phyloP scores from a whole-genome alignment of 305 asterid genomes.

The Withania somnifera region DNA sequence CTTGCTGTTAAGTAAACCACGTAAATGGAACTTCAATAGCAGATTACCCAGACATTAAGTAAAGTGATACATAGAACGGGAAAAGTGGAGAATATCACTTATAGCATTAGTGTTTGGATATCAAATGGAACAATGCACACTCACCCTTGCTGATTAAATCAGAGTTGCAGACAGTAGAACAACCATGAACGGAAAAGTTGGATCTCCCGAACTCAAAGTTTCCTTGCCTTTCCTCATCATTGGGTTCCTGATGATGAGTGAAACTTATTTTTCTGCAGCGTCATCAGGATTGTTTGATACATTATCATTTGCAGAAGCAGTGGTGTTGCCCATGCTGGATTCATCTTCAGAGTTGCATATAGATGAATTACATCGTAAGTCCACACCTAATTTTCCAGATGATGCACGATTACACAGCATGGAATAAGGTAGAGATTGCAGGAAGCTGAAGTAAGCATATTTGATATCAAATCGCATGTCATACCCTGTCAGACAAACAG shows the following conservation, averaged over 20 bases:
- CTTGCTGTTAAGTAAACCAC: not conserved
- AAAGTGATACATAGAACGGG: not conserved
- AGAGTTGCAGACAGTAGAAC: not conserved
- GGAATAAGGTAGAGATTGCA: constrained; percentile 44
- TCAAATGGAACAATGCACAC: not conserved
- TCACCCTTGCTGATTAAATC: not conserved
- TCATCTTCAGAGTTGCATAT: constrained; percentile 12
- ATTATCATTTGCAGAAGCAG: not conserved
- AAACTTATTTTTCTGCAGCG: constrained; percentile 10
- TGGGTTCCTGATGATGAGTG: not conserved
- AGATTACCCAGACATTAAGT: not conserved
- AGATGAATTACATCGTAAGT: constrained; percentile 5
- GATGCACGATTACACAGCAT: constrained; percentile 12
- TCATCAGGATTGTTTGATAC: not conserved
- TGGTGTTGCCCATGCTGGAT: constrained; percentile 1
- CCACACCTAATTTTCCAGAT: not conserved
- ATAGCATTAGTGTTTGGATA: not conserved
- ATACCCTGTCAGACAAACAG: constrained; percentile 59
- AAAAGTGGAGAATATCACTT: no score
- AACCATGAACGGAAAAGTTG: not conserved
- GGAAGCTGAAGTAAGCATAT: constrained; percentile 84
- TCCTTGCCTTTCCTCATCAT: not conserved
- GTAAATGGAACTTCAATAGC: not conserved
- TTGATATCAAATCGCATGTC: constrained; percentile 85
- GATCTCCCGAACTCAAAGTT: not conserved